Evolutionary conservation across 495 filamentous ascomycete species (phyloP).

Genomic region (Choiromyces venosus): DNA sequence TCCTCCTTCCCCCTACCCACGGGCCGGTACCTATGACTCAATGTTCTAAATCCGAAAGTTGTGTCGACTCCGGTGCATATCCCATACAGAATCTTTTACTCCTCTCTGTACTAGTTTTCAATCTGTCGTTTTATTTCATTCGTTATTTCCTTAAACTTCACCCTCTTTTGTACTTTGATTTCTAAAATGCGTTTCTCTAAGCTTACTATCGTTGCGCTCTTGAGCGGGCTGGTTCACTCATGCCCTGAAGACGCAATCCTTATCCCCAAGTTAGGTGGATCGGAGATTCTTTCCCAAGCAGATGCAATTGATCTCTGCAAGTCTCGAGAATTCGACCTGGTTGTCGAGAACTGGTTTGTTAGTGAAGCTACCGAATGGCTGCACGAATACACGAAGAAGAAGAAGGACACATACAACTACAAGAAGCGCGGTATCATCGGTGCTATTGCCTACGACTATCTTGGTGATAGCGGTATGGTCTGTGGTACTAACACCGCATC

Average conservation of each 20-base stretch:
- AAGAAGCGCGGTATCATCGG: slow-evolving; percentile 23
- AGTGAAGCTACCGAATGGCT: slow-evolving; percentile 30
- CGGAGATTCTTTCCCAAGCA: not conserved
- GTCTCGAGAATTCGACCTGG: slow-evolving; percentile 24
- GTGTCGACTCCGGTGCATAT: not conserved
- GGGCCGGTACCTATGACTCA: no score
- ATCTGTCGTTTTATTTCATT: no score
- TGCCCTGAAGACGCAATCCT: not conserved
- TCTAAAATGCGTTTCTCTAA: not conserved
- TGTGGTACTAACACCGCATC: slow-evolving; percentile 29
- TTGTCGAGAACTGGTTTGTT: slow-evolving; percentile 28
- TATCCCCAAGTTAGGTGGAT: no score
- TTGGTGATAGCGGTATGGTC: slow-evolving; percentile 22
- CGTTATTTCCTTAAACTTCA: not conserved
- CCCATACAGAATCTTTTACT: not conserved
- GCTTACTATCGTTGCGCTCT: not conserved
- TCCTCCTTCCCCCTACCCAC: not conserved
- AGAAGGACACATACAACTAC: slow-evolving; percentile 11
- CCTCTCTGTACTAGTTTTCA: not conserved
- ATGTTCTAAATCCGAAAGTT: not conserved
- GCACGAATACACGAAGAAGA: slow-evolving; percentile 16
- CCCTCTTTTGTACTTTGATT: not conserved
- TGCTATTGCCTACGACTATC: slow-evolving; percentile 34
- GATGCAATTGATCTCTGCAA: slow-evolving; percentile 30
- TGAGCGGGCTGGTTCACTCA: not conserved